Evolutionary conservation across 1,139 yeast species (phyloP).

Genomic region (Sugiyamaella grinbergsii): DNA sequence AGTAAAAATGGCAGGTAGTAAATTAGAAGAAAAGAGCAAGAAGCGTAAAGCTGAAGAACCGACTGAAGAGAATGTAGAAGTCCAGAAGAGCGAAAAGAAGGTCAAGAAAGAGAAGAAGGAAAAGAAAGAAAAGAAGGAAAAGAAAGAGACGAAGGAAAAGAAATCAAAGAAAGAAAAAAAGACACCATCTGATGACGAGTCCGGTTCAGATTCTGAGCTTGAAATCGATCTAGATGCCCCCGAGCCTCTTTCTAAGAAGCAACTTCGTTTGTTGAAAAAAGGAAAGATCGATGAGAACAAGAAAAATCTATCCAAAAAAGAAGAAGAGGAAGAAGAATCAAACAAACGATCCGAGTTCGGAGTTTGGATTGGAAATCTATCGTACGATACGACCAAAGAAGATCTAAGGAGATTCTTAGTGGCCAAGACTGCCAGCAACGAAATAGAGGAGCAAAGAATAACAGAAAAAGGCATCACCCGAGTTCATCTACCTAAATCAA

Average conservation of each 20-base stretch:
- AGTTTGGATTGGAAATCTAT: constrained; percentile 92
- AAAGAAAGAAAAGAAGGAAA: constrained; percentile 13
- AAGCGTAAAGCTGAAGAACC: constrained; percentile 15
- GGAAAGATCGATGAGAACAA: constrained; percentile 43
- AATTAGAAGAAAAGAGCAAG: constrained; percentile 11
- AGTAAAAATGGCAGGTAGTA: constrained; percentile 9
- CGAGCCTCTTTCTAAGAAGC: constrained; percentile 87
- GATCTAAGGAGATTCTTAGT: constrained; percentile 68
- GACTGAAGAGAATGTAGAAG: not conserved
- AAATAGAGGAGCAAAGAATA: constrained; percentile 42
- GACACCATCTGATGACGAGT: constrained; percentile 2
- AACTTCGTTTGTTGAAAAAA: constrained; percentile 80
- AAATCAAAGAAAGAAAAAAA: constrained; percentile 3
- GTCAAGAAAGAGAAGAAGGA: constrained; percentile 14
- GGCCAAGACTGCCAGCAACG: constrained; percentile 51
- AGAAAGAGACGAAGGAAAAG: constrained; percentile 11
- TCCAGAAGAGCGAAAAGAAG: constrained; percentile 15
- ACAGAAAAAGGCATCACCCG: constrained; percentile 46
- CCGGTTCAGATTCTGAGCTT: constrained; percentile 45
- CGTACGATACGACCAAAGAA: constrained; percentile 80
- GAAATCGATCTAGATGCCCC: constrained; percentile 79
- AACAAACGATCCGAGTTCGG: constrained; percentile 55
- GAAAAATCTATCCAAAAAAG: constrained; percentile 28
- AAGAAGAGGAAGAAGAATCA: constrained; percentile 32
- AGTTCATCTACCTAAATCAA: constrained; percentile 52